These are phyloP conservation scores for Metschnikowia cerradonensis DNA, from an alignment of 805 yeast species.

Conservation along the genomic window DNA sequence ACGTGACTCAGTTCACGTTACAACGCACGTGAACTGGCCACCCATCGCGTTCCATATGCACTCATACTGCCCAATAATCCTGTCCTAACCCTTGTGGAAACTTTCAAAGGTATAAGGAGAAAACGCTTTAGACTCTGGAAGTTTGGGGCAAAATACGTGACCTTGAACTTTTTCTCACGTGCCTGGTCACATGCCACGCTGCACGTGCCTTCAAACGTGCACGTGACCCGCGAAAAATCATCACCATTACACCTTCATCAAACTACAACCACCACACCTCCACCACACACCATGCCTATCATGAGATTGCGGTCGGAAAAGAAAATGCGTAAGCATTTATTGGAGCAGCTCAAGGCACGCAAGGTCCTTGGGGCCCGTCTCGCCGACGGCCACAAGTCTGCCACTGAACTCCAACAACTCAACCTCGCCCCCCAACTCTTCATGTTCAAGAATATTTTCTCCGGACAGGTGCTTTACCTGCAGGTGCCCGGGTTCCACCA, in stretches of 20 bases:
- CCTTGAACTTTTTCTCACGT: not conserved
- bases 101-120: too few relatives aligned
- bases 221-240: not conserved
- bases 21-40: not conserved
- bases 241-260: not conserved
- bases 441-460: conserved; percentile 77
- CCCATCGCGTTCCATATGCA: too few relatives aligned
- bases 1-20: not conserved
- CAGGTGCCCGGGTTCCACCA: conserved; percentile 68
- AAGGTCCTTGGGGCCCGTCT: conserved; percentile 40
- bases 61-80: too few relatives aligned
- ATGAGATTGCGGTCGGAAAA: conserved; percentile 42
- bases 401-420: conserved; percentile 36
- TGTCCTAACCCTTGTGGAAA: too few relatives aligned
- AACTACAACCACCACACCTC: not conserved
- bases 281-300: conserved; percentile 22
- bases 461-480: conserved; percentile 86
- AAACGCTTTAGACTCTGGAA: too few relatives aligned
- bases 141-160: too few relatives aligned
- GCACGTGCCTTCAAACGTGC: not conserved
- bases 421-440: conserved; percentile 80
- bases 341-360: conserved; percentile 43
- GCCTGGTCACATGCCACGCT: not conserved
- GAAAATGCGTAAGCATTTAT: conserved; percentile 44
- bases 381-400: conserved; percentile 36